Base-by-base conservation (phyloP, 1,284 basidiomycete genomes). In the Tetrapyrgos nigripes region DNA sequence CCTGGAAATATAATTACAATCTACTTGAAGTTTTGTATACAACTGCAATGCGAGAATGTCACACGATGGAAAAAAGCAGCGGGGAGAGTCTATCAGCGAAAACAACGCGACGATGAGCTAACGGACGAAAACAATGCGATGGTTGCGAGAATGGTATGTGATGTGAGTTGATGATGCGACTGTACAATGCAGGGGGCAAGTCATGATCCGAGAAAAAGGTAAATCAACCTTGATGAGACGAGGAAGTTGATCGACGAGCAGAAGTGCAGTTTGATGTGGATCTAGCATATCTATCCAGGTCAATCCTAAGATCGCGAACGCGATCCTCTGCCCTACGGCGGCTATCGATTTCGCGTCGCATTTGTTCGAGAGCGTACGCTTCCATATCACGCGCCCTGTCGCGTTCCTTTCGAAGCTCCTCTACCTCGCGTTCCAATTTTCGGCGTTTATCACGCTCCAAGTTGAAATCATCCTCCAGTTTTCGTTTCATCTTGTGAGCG, bases 391-490 rank as follows among this genome's bases (percentile, higher is more conserved):
- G 67, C 23, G 77, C 72, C 1, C 62, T 57, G 13, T 70, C 66
- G 29, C 77, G 72, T 57, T 79, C 73, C 49, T 72, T 69, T 58
- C 70, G 65, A 4, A 77, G 53, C 24, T 74, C 70, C 35, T 76
- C 73, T 10, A 81, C 63, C 40, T 76, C 68, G 1, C 68, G 68
- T 58, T 84, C 76, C 26, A 80, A 69, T 61, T 74, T 77, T n/a
- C 78, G 78, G 3, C 83, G 78, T 28, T 71, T 58, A 29, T 67
- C 68, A n/a, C 78, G 74, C 66, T 84, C 82, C 31, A 66, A 61
- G 5, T 68, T 66, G 24, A 77, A 67, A 27, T 78, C 77, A 19
- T 81, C 78, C 66, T 85, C 80, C 33, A 82, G 63, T 64, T 78
- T 79, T 26, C 81, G 80, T 63, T 84, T 85, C 23, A 68, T 68